Base-by-base conservation (phyloP, 1,284 basidiomycete genomes). In the Sporisorium exsertum region DNA sequence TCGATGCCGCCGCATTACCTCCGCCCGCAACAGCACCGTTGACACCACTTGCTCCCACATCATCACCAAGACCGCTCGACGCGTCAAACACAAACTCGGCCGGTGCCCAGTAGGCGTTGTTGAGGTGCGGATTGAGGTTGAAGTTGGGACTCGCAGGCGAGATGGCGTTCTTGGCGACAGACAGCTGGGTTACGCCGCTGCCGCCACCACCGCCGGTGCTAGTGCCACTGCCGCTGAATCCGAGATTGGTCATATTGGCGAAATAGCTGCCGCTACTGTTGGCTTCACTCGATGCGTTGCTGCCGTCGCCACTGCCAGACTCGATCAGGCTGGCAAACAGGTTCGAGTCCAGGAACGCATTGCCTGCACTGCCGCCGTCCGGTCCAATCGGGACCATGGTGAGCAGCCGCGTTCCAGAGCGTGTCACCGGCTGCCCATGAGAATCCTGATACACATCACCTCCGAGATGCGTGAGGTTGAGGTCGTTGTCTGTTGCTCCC, bases 71-170 rank as follows among this genome's bases (percentile, higher is more conserved):
- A 16, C 27, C 42, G 18, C 27, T 47, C 45, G 37, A 61, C 18
- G 37, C 16, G 18, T 65, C 58, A 37, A 59, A 58, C 8, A 64
- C 65, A 20, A 69, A 58, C 45, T 72, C 67, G 20, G 74, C 65
- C 18, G 68, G 66, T 8, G 71, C 65, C 71, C 71, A 77, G 37
- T 69, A 65, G n/a, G 71, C 72, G 29, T 78, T 77, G 65, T 81
- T 79, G 37, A 79, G 68, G 35, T 75, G 70, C 27, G 78, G 78
- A 55, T 79, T 79, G 57, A 79, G 65, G 71, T 79, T 79, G 58
- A 72, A 77, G 59, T 60, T 75, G 2, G 67, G 68, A 55, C 64
- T 64, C 6, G 61, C 52, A 6, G 68, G 68, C 1, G 58, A 46
- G 56, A 76, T 61, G 32, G 64, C 55, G 29, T 71, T 76, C 59